phyloP scores from a whole-genome alignment of 169 alveolate genomes.

The Plasmodium knowlesi region DNA sequence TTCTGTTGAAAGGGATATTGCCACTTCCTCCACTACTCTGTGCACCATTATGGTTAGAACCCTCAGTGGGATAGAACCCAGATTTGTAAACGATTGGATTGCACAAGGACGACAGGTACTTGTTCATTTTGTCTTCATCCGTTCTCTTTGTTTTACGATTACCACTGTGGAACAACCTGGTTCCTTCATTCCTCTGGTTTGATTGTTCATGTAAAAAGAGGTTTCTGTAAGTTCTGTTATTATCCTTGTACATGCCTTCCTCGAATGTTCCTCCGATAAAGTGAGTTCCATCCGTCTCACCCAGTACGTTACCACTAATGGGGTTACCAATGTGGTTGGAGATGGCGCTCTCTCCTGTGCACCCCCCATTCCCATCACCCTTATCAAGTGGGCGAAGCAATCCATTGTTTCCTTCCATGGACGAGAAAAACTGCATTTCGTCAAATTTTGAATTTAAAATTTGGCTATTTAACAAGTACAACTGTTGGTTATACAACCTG shows the following conservation, averaged over 20 bases:
- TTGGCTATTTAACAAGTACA: background rate
- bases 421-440: background rate
- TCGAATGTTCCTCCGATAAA: background rate
- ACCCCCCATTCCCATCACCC: background rate
- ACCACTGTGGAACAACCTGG: background rate
- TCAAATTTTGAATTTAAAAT: background rate
- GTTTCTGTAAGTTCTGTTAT: background rate
- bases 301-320: no score
- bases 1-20: background rate
- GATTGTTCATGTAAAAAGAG: background rate
- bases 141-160: background rate
- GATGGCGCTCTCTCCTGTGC: background rate
- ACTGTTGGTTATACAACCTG: background rate
- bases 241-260: background rate
- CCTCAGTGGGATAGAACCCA: background rate
- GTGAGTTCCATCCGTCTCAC: background rate
- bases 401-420: background rate
- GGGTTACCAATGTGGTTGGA: background rate
- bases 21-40: background rate
- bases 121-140: background rate
- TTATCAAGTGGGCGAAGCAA: background rate
- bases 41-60: background rate
- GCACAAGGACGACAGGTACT: constrained; percentile 11
- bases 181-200: background rate
- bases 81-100: background rate